Evolutionary conservation across 2,329 filamentous ascomycete genomes (phyloP).

Genomic region (Aquanectria penicillioides): DNA sequence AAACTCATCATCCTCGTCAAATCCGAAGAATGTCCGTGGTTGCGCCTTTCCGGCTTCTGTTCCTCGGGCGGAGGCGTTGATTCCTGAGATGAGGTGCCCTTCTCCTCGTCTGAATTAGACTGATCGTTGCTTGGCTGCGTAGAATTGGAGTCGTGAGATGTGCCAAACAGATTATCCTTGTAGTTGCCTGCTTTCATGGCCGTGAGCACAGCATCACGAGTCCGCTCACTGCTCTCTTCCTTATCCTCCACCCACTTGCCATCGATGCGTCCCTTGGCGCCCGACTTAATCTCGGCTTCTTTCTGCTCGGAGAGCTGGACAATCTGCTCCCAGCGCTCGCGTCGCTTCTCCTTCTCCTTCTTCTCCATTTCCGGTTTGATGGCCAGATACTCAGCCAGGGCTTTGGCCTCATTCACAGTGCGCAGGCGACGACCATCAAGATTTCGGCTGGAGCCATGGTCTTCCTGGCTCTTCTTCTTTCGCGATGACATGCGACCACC

Average conservation of each 20-base stretch:
- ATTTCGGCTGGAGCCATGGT: conserved; percentile 91
- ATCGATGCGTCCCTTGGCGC: conserved; percentile 77
- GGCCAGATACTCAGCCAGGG: conserved; percentile 91
- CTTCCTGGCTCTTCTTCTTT: conserved; percentile 86
- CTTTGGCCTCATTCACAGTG: conserved; percentile 95
- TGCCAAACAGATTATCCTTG: conserved; percentile 67
- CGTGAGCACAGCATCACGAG: conserved; percentile 77
- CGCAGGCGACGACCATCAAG: conserved; percentile 89
- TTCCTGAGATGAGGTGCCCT: conserved; percentile 54
- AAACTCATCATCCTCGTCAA: conserved; percentile 82
- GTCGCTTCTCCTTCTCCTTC: conserved; percentile 87
- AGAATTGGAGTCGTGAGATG: conserved; percentile 60
- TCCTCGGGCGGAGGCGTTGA: conserved; percentile 62
- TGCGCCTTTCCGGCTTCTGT: conserved; percentile 51
- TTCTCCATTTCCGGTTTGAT: conserved; percentile 98
- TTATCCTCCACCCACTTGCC: conserved; percentile 96
- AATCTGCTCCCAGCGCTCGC: conserved; percentile 87
- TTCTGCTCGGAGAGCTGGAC: conserved; percentile 85
- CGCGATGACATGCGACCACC: conserved; percentile 98
- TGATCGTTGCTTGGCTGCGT: conserved; percentile 41
- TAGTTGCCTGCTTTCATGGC: conserved; percentile 74
- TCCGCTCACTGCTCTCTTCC: conserved; percentile 87
- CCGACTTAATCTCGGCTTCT: conserved; percentile 84
- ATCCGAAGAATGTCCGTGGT: conserved; percentile 72
- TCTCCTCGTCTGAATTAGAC: conserved; percentile 50